These are phyloP conservation scores for Kuraishia molischiana DNA, from an alignment of 805 yeast genomes.

Conservation along the genomic window DNA sequence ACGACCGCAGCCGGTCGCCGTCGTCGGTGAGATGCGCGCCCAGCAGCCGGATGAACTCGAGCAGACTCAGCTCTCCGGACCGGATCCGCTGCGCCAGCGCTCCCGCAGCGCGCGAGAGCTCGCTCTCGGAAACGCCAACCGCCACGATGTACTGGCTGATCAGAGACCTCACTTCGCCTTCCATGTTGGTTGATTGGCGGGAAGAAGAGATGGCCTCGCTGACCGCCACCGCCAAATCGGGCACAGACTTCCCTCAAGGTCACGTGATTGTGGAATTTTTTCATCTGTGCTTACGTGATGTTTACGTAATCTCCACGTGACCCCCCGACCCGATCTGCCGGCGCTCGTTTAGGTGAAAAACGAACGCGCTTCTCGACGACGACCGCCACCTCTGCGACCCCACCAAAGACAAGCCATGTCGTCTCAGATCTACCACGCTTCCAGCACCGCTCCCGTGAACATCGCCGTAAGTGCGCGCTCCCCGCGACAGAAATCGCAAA, in stretches of 20 bases:
- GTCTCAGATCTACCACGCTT: constrained; percentile 44
- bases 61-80: constrained; percentile 20
- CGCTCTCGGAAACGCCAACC: constrained; percentile 21
- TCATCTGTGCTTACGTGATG: too few relatives aligned
- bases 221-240: too few relatives aligned
- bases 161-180: constrained; percentile 3
- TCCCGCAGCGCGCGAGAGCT: constrained; percentile 18
- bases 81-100: constrained; percentile 17
- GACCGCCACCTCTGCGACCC: too few relatives aligned
- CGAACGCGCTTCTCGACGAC: too few relatives aligned
- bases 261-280: too few relatives aligned
- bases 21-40: constrained; percentile 43
- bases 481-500: not conserved
- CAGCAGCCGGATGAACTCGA: constrained; percentile 31
- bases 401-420: too few relatives aligned
- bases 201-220: too few relatives aligned
- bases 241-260: too few relatives aligned
- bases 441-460: constrained; percentile 94
- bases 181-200: too few relatives aligned
- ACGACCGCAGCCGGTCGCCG: constrained; percentile 26
- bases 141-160: constrained; percentile 31
- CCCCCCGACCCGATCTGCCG: too few relatives aligned
- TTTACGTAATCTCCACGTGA: too few relatives aligned
- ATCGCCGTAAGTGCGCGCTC: constrained; percentile 62
- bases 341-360: too few relatives aligned